Evolutionary conservation across 345 rosid species (phyloP).

Genomic region (Ceriops tagal): DNA sequence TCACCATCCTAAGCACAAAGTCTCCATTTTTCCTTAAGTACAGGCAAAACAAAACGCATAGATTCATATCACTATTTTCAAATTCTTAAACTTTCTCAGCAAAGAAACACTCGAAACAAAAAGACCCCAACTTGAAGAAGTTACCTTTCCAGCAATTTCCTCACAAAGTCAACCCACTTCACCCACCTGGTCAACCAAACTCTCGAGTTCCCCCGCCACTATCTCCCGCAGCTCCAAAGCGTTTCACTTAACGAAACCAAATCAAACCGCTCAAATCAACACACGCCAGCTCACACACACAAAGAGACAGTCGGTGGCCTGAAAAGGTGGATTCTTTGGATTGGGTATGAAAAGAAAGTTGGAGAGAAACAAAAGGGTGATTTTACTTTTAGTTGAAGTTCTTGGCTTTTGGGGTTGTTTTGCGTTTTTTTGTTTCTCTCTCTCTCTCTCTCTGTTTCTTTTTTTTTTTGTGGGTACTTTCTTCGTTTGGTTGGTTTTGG

Average conservation of each 20-base stretch:
- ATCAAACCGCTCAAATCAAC: constrained; percentile 1
- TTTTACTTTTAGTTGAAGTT: neutral
- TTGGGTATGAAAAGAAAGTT: neutral
- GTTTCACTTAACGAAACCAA: neutral
- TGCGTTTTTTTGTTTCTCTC: neutral
- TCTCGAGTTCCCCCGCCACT: neutral
- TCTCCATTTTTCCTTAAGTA: neutral
- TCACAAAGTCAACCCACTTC: constrained; percentile 14
- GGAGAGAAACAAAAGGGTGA: neutral
- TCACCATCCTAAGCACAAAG: neutral
- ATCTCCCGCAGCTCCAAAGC: neutral
- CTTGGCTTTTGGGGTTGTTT: neutral
- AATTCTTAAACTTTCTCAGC: neutral
- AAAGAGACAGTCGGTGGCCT: neutral
- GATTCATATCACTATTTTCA: neutral
- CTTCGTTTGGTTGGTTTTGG: neutral
- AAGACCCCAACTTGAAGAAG: constrained; percentile 1
- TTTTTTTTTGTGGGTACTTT: neutral
- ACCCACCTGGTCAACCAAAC: constrained; percentile 11
- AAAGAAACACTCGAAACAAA: neutral
- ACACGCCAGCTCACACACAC: neutral
- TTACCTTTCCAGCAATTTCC: neutral
- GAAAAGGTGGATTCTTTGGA: constrained; percentile 2
- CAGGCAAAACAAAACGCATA: neutral
- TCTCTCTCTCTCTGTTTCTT: neutral